phyloP scores from a whole-genome alignment of 2,329 filamentous ascomycete species.

The Apiospora arundinis region DNA sequence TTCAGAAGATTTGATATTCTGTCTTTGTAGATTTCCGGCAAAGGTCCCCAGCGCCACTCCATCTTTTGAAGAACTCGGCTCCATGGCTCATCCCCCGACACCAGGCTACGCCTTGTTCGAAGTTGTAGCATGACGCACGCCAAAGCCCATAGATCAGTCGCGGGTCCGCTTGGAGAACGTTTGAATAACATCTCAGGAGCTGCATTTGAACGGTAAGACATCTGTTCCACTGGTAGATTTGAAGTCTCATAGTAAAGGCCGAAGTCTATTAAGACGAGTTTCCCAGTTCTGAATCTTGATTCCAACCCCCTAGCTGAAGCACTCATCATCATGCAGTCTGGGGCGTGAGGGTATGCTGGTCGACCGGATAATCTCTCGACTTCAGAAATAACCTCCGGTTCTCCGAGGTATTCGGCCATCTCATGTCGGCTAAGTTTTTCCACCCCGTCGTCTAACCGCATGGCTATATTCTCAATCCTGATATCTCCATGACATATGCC shows the following conservation, averaged over 20 bases:
- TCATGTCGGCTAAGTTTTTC: neutral
- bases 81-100: neutral
- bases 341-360: neutral
- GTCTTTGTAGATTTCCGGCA: neutral
- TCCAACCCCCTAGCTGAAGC: neutral
- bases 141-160: neutral
- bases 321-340: neutral
- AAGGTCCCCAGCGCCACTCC: neutral
- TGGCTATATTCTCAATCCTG: neutral
- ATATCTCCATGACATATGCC: constrained; percentile 1
- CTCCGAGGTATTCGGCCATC: neutral
- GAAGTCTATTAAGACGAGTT: neutral
- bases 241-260: neutral
- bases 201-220: neutral
- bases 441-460: neutral
- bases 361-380: neutral
- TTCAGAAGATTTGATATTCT: neutral
- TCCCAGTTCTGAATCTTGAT: neutral
- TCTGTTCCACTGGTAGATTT: neutral
- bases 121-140: neutral
- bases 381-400: neutral
- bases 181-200: constrained; percentile 1
- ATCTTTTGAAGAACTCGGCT: neutral
- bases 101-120: neutral
- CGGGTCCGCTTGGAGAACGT: neutral